Evolutionary conservation across 1,284 basidiomycete species (phyloP), one percentile per base, ranked within the genome.

Genomic region (Pyrrhoderma noxium): DNA sequence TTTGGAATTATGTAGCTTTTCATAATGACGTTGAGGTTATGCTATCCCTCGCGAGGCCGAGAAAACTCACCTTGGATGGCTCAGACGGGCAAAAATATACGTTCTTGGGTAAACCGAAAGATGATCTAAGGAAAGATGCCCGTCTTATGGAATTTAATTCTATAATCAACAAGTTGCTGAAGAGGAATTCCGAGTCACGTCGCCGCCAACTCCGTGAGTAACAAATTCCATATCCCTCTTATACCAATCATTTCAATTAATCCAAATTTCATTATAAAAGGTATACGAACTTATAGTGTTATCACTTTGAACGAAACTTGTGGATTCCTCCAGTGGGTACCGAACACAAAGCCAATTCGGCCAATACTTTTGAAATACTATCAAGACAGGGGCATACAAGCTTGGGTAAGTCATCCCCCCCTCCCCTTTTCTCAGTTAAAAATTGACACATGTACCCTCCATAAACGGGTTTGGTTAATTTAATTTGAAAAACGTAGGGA

Each of bases 241-340:
- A n/a, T n/a, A n/a, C n/a, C n/a, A n/a, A n/a, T n/a, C 9, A 27
- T 21, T 23, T 44, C n/a, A 37, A 22, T 3, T 27, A 19, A 23
- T 22, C 19, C 40, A 25, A n/a, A n/a, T n/a, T n/a, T n/a, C n/a
- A n/a, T n/a, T 37, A 49, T 56, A 16, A 47, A 56, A 98, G 95
- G 88, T 64, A 91, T 98, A 56, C 82, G 94, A 25, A 97, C 94
- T 2, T 99, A 99, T 61, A 92, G 93, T 7, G 93, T 99, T 16
- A 88, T 98, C 18, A 93, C 94, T 1, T 74, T 99, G 53, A 98
- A 98, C 64, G 95, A 99, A 61, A 92, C 96, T 60, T 97, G 94
- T 62, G 96, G 96, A 0, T 80, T 99, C 54, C 92, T 99, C 55
- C 93, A 99, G 80, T 99, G 96, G 96, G 96, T 99, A 11, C 89